A percentile compares a stretch with the other conserved stretches of the same genome.
Evolutionary conservation across 495 filamentous ascomycete genomes (phyloP).

Genomic region (Xylaria flabelliformis): DNA sequence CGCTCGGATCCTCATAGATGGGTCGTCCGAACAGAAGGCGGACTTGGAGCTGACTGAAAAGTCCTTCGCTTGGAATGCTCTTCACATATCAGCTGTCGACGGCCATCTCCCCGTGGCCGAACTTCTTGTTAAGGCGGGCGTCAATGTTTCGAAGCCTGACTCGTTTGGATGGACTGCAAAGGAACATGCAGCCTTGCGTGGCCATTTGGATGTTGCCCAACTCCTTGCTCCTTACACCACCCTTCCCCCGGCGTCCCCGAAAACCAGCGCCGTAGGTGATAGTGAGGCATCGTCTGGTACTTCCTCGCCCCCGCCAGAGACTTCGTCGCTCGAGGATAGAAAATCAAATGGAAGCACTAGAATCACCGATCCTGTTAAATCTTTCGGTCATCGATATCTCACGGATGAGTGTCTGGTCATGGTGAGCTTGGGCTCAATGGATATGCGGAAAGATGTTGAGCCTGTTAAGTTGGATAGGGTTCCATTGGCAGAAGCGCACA

Average conservation of each 20-base stretch:
- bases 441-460: slow-evolving; percentile 78
- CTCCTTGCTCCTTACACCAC: slow-evolving; percentile 56
- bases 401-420: slow-evolving; percentile 87
- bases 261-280: slow-evolving; percentile 33
- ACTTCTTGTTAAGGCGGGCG: slow-evolving; percentile 75
- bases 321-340: slow-evolving; percentile 58
- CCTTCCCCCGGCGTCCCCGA: slow-evolving; percentile 21
- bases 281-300: slow-evolving; percentile 43
- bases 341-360: slow-evolving; percentile 52
- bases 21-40: slow-evolving; percentile 69
- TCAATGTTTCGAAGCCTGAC: slow-evolving; percentile 73
- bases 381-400: slow-evolving; percentile 95
- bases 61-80: slow-evolving; percentile 89
- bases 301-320: slow-evolving; percentile 54
- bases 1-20: slow-evolving; percentile 73
- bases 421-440: slow-evolving; percentile 93
- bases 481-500: slow-evolving; percentile 83
- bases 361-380: slow-evolving; percentile 78
- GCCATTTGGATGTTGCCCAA: slow-evolving; percentile 79
- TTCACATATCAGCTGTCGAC: slow-evolving; percentile 91
- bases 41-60: slow-evolving; percentile 81
- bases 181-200: slow-evolving; percentile 89
- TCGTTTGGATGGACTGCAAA: slow-evolving; percentile 93
- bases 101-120: slow-evolving; percentile 74
- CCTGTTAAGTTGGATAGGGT: slow-evolving; percentile 90